Evolutionary conservation across 2,329 filamentous ascomycete species (phyloP), one percentile per base, ranked within the genome.

Genomic region (Aspergillaceae sp.): DNA sequence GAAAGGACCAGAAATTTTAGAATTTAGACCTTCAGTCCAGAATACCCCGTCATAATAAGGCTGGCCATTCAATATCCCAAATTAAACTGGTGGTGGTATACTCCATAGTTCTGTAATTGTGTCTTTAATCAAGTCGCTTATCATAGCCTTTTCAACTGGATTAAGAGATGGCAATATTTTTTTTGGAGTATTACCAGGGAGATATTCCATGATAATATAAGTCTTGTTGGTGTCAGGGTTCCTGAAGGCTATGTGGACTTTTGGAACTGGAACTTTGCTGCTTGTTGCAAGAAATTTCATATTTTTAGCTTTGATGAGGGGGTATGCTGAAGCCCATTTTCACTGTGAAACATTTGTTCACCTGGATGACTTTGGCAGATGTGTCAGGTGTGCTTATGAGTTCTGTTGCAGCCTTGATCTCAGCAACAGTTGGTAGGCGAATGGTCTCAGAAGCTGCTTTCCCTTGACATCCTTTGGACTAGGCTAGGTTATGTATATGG

Each of bases 41-140:
- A 54, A 49, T 4, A 56, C 44, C n/a, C 50, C 48, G 30, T 56
- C 52, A 36, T 43, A 41, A 41, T 49, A 54, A 43, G 48, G 52
- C 30, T 42, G 43, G 34, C 37, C 41, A 36, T 46, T 48, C 34
- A 51, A 46, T 33, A 47, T 56, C 10, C 51, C 49, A 10, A 55
- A 44, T 35, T 56, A 53, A 28, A 27, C 47, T 7, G 46, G 47
- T 28, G 48, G 26, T 11, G 45, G 49, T 32, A 54, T 47, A 38
- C 41, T 47, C 11, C 54, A 49, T 41, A 53, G 43, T 34, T 55
- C 47, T 1, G 30, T 35, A 1, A 53, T 38, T 2, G 43, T 42
- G 9, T 46, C 33, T 41, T 48, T 48, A 29, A 51, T 45, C 10
- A 45, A 33, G 4, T 43, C 40, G 37, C 48, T 41, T 28, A 52